phyloP scores from a whole-genome alignment of 139 green algal genomes.

The Micromonas pusilla region DNA sequence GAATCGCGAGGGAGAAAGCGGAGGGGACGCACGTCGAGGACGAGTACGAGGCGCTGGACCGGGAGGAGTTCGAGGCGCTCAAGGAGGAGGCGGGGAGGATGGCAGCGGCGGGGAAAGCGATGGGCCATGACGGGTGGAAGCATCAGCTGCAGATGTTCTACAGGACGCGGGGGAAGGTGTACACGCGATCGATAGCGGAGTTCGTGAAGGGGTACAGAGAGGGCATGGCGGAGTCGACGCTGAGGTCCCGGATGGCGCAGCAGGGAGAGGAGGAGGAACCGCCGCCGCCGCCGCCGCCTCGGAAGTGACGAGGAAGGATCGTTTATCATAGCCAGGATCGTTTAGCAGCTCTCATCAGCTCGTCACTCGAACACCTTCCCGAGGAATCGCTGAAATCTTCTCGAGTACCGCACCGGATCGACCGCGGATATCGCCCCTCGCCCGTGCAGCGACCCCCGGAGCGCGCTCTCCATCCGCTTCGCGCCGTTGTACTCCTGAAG shows the following conservation, averaged over 20 bases:
- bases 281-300: background rate
- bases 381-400: slow-evolving; percentile 40
- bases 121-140: background rate
- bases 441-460: slow-evolving; percentile 74
- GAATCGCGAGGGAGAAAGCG: background rate
- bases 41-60: background rate
- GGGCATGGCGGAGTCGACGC: background rate
- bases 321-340: background rate
- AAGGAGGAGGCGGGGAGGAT: background rate
- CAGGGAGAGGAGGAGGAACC: background rate
- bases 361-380: slow-evolving; percentile 20
- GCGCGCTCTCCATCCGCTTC: slow-evolving; percentile 78
- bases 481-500: slow-evolving; percentile 79
- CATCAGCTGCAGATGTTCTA: slow-evolving; percentile 1
- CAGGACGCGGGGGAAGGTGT: background rate
- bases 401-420: slow-evolving; percentile 64
- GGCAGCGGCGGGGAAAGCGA: background rate
- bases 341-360: background rate
- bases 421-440: slow-evolving; percentile 67
- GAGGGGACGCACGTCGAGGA: background rate
- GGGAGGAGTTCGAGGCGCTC: background rate
- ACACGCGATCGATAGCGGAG: background rate
- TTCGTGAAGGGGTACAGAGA: slow-evolving; percentile 14
- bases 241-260: no score
- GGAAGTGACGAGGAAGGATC: background rate